Percentiles rank a stretch among this genome's conserved stretches.
phyloP scores from a whole-genome alignment of 2,329 filamentous ascomycete genomes.

The Simplicillium sp. region DNA sequence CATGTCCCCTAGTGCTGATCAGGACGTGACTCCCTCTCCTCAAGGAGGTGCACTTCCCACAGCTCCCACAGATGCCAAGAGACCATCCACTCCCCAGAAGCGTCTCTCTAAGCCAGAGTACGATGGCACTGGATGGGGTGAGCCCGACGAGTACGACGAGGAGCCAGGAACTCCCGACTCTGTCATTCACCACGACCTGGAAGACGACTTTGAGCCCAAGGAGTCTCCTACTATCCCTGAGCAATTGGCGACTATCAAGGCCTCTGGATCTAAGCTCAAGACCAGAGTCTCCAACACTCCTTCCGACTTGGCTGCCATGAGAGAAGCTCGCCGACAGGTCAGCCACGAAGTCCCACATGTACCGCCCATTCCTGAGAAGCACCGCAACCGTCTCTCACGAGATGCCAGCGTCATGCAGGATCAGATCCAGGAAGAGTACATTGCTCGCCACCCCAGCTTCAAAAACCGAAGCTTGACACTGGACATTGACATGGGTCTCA shows the following conservation, averaged over 20 bases:
- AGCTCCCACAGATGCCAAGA: slow-evolving; percentile 12
- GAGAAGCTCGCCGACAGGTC: slow-evolving; percentile 74
- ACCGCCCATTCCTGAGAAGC: slow-evolving; percentile 52
- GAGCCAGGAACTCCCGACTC: slow-evolving; percentile 76
- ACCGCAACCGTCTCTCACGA: slow-evolving; percentile 44
- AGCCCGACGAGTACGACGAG: slow-evolving; percentile 43
- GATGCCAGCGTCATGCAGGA: slow-evolving; percentile 31
- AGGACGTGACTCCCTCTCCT: neutral
- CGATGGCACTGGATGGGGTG: slow-evolving; percentile 52
- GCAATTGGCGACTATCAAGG: slow-evolving; percentile 78
- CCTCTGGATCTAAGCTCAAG: slow-evolving; percentile 77
- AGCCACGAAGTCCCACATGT: slow-evolving; percentile 60
- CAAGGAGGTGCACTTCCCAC: neutral
- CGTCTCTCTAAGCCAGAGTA: slow-evolving; percentile 51
- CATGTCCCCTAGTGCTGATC: neutral
- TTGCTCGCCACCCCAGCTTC: slow-evolving; percentile 61
- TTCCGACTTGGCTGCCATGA: slow-evolving; percentile 75
- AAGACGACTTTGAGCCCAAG: slow-evolving; percentile 23
- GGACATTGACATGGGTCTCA: slow-evolving; percentile 73
- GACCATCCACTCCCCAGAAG: slow-evolving; percentile 40
- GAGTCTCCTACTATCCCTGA: slow-evolving; percentile 66
- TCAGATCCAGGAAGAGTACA: slow-evolving; percentile 28
- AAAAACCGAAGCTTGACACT: slow-evolving; percentile 77
- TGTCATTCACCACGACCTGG: slow-evolving; percentile 70
- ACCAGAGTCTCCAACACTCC: slow-evolving; percentile 82